These are phyloP conservation scores for Cerioporus squamosus DNA, from an alignment of 1,284 basidiomycete genomes.

Conservation along the genomic window DNA sequence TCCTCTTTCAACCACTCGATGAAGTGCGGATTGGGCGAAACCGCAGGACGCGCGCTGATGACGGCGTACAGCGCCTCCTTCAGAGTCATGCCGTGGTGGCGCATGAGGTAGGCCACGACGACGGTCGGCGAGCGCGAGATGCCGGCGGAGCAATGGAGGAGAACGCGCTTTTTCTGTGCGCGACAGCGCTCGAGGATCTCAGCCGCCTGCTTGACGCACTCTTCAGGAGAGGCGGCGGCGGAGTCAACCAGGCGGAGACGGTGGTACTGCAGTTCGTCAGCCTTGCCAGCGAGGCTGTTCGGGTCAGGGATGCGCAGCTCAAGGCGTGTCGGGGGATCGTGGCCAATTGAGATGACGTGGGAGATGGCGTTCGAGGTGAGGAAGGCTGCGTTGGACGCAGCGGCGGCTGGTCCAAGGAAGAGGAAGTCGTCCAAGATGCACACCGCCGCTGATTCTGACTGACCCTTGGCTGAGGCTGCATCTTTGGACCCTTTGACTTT, in stretches of 20 bases:
- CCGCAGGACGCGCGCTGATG: background rate
- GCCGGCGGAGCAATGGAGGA: background rate
- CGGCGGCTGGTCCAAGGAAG: background rate
- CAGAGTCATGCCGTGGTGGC: background rate
- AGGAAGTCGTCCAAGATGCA: background rate
- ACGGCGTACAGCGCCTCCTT: slow-evolving; percentile 1
- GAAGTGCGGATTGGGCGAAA: background rate
- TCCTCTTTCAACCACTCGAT: background rate
- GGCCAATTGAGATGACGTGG: background rate
- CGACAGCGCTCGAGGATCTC: background rate
- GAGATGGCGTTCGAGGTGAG: background rate
- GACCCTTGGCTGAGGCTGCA: background rate
- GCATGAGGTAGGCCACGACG: background rate
- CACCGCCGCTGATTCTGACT: background rate
- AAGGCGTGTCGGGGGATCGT: background rate
- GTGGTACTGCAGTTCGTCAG: background rate
- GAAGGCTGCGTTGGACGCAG: background rate
- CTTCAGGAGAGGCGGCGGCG: background rate
- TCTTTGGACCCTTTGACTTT: background rate
- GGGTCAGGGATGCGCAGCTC: background rate
- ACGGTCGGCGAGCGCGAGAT: background rate
- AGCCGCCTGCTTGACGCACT: background rate
- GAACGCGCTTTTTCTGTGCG: background rate
- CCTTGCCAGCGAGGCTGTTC: background rate
- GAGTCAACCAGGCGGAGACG: slow-evolving; percentile 1